Conservation (phyloP, 352 stramenopile species). For the Phytophthora rubi region DNA sequence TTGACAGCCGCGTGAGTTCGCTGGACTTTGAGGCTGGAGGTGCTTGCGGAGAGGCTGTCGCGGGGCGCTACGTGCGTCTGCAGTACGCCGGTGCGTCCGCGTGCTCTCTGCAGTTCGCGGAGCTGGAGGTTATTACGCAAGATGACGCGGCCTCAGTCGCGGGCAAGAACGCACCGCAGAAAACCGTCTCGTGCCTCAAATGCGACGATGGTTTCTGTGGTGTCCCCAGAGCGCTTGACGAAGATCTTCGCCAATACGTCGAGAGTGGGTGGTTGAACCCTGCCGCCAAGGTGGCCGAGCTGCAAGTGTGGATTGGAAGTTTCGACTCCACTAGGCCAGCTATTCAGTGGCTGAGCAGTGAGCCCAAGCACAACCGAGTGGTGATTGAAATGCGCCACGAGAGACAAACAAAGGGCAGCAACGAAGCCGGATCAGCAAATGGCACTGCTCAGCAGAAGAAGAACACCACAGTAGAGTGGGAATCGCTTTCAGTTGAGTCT, state of each 20-base stretch:
- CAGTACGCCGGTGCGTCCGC: constrained; percentile 46
- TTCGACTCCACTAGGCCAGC: constrained; percentile 59
- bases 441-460: neutral
- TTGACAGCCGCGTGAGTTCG: constrained; percentile 32
- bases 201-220: constrained; percentile 72
- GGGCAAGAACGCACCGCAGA: neutral
- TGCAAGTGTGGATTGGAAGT: constrained; percentile 77
- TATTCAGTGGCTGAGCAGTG: constrained; percentile 52
- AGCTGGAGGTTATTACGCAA: constrained; percentile 63
- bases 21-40: constrained; percentile 23
- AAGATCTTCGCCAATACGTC: constrained; percentile 54
- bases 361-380: constrained; percentile 18
- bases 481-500: constrained; percentile 35
- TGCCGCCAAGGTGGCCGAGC: constrained; percentile 27
- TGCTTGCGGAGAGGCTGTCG: constrained; percentile 5
- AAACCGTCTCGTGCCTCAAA: constrained; percentile 10
- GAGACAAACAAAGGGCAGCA: constrained; percentile 16
- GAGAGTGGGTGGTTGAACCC: constrained; percentile 75
- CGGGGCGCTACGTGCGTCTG: constrained; percentile 64
- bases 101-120: constrained; percentile 66
- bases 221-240: constrained; percentile 39
- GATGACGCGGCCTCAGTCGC: constrained; percentile 8
- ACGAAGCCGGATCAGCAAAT: constrained; percentile 1
- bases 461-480: constrained; percentile 18
- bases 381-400: constrained; percentile 41